Conservation (phyloP, 2,329 filamentous ascomycete species). For the Celoporthe dispersa region DNA sequence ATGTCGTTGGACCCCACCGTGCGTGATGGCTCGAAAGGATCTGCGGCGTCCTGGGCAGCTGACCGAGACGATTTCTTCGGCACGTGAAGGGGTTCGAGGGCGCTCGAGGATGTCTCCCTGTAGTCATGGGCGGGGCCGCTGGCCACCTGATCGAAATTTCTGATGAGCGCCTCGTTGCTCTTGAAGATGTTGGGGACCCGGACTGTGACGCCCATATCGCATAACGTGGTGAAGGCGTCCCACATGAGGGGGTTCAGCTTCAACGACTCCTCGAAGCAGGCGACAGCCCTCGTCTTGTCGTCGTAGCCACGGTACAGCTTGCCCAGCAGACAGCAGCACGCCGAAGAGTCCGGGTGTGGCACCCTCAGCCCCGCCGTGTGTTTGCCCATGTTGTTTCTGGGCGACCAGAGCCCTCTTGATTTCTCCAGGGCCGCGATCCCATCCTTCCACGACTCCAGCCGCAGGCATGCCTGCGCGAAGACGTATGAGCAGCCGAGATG, state of each 20-base stretch:
- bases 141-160: conserved; percentile 49
- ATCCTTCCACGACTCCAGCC: conserved; percentile 77
- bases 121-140: conserved; percentile 41
- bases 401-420: conserved; percentile 74
- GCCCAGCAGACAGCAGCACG: conserved; percentile 81
- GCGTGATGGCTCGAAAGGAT: conserved; percentile 58
- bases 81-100: conserved; percentile 43
- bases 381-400: conserved; percentile 78
- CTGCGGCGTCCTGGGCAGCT: conserved; percentile 42
- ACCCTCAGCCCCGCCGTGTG: conserved; percentile 78
- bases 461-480: conserved; percentile 86
- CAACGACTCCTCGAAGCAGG: conserved; percentile 85
- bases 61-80: conserved; percentile 36
- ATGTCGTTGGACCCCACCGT: conserved; percentile 46
- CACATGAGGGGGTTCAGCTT: conserved; percentile 96
- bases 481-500: conserved; percentile 90
- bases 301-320: conserved; percentile 87
- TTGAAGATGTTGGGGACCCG: conserved; percentile 87
- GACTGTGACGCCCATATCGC: conserved; percentile 83
- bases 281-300: conserved; percentile 79
- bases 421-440: conserved; percentile 86
- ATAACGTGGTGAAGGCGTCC: conserved; percentile 91
- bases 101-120: conserved; percentile 42
- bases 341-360: conserved; percentile 79
- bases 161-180: conserved; percentile 60